Evolutionary conservation across 148 eudicot species (phyloP).

Genomic region (Heliamphora exappendiculata): DNA sequence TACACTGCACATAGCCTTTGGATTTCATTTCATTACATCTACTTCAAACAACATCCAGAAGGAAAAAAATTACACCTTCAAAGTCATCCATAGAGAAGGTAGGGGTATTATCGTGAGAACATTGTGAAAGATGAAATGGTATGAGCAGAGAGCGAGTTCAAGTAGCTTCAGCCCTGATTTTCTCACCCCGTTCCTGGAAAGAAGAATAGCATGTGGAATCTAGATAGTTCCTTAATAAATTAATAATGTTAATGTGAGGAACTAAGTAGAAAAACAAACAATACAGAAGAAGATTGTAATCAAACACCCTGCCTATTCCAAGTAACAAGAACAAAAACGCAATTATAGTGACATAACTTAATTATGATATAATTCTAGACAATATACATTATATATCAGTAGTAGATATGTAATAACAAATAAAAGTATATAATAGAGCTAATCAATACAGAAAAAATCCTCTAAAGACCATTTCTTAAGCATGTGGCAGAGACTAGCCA

Average conservation of each 20-base stretch:
- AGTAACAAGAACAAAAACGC: not conserved
- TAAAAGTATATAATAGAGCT: no score
- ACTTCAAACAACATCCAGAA: not conserved
- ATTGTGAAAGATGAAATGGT: constrained; percentile 28
- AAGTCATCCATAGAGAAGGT: constrained; percentile 84
- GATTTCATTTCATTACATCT: not conserved
- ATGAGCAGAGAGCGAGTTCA: constrained; percentile 33
- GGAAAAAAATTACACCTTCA: constrained; percentile 49
- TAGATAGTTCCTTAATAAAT: not conserved
- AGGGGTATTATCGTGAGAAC: constrained; percentile 37
- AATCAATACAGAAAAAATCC: constrained; percentile 85
- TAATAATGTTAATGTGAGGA: not conserved
- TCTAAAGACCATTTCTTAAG: no score
- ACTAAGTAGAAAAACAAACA: not conserved
- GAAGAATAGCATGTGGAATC: not conserved
- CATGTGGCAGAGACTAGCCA: no score
- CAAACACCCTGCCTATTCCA: constrained; percentile 8
- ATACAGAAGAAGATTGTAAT: not conserved
- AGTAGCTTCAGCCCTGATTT: constrained; percentile 73
- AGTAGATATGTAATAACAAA: no score
- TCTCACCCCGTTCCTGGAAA: constrained; percentile 67
- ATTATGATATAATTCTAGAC: not conserved
- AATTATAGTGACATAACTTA: not conserved
- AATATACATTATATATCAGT: not conserved
- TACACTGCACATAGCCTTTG: not conserved